Percentiles rank a stretch among this genome's conserved stretches.
These are phyloP conservation scores for Theileria equi DNA, from an alignment of 169 alveolate genomes.

Conservation along the genomic window DNA sequence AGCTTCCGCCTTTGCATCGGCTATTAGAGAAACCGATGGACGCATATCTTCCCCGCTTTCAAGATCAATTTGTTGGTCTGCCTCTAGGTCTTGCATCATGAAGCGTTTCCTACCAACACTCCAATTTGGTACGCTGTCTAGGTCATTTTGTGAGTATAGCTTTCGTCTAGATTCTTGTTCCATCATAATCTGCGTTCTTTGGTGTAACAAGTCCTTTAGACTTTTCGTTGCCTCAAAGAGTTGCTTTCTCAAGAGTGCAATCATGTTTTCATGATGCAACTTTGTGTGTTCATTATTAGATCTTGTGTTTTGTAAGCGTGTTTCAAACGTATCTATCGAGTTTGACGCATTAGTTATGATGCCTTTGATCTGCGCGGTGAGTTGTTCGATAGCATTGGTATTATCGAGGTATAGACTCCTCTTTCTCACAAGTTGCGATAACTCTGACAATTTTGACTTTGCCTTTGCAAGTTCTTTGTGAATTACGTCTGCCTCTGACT, in stretches of 20 bases:
- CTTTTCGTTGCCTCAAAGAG: constrained; percentile 61
- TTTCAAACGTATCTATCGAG: constrained; percentile 36
- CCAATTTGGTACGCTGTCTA: constrained; percentile 1
- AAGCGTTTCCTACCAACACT: constrained; percentile 28
- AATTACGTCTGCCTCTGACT: constrained; percentile 33
- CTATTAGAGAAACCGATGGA: constrained; percentile 48
- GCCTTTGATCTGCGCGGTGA: constrained; percentile 53
- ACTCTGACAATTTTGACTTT: constrained; percentile 17
- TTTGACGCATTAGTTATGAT: constrained; percentile 28
- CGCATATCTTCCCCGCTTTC: constrained; percentile 51
- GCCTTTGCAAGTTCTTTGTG: constrained; percentile 30
- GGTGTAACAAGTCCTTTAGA: constrained; percentile 69
- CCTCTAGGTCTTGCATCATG: constrained; percentile 43
- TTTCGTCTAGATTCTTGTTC: constrained; percentile 71
- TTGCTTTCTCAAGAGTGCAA: constrained; percentile 34
- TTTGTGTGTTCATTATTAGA: constrained; percentile 39
- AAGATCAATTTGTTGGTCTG: constrained; percentile 53
- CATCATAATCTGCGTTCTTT: constrained; percentile 70
- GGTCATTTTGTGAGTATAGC: constrained; percentile 64
- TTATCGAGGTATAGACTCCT: constrained; percentile 60
- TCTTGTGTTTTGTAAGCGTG: not conserved
- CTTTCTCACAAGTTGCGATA: constrained; percentile 45
- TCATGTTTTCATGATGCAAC: constrained; percentile 50
- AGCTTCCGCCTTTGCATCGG: constrained; percentile 67
- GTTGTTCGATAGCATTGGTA: constrained; percentile 43